Base-by-base conservation (phyloP, 2,329 filamentous ascomycete genomes). In the Coniochaeta sp. region DNA sequence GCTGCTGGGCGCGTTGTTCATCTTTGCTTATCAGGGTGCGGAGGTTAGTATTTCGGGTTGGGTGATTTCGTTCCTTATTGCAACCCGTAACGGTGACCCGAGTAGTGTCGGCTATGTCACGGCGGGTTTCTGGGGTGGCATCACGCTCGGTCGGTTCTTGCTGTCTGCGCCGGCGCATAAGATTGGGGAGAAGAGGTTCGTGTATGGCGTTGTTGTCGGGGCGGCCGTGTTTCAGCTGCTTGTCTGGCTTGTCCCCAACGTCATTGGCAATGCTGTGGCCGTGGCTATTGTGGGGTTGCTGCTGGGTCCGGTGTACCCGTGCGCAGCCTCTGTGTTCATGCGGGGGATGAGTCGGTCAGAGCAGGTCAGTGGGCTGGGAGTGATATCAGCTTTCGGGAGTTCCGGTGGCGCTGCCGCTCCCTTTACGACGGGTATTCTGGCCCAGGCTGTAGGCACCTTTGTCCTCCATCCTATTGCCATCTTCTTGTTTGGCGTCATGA, bases 41-140 rank as follows among this genome's bases (percentile, higher is more conserved):
- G 89, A 95, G 67, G 89, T 95, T 14, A 85, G 84, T 13, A 88
- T 92, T 57, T 89, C 86, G 0, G 89, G 89, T 50, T 95, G 89
- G 90, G 85, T 92, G 48, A 90, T 92, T 55, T 90, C 86, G 2
- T 95, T 91, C 71, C 72, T 95, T 33, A 90, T 94, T 66, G 78
- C 79, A 48, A 79, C 83, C 56, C 83, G 89, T 32, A 72, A 82
- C 52, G 89, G 87, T 13, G 76, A 86, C 58, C 87, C 87, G 6
- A 73, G 78, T 0, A 74, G 77, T 3, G 87, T 94, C 16, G 89
- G 90, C 31, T 94, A 94, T 65, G 87, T 94, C 20, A 90, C 87
- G 1, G 76, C 87, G 1, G 78, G 83, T 10, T 85, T 84, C 67
- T 82, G 84, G 84, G 83, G 70, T 2, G 87, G 89, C 53, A 89